A percentile compares a stretch with the other conserved stretches of the same genome.
These are phyloP conservation scores for Wickerhamomyces sp. DNA, from an alignment of 1,139 yeast species.

Conservation along the genomic window DNA sequence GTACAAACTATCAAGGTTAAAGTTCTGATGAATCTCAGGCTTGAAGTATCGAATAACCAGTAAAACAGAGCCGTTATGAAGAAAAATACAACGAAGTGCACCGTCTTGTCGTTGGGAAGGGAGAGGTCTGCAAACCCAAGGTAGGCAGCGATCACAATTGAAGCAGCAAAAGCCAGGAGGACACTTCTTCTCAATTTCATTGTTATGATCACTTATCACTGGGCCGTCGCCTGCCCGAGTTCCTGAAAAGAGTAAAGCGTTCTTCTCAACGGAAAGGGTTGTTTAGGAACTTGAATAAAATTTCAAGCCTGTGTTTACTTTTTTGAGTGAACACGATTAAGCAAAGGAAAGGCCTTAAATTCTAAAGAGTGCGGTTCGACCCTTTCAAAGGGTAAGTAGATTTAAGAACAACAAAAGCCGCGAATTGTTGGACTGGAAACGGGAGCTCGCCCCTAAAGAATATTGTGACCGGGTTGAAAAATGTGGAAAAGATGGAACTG, in stretches of 20 bases:
- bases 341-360: too few relatives aligned
- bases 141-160: conserved; percentile 26
- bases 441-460: background rate
- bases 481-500: background rate
- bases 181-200: conserved; percentile 21
- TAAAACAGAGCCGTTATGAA: conserved; percentile 46
- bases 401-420: background rate
- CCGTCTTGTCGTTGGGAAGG: conserved; percentile 44
- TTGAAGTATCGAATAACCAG: conserved; percentile 36
- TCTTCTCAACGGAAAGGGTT: background rate
- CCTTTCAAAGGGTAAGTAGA: too few relatives aligned
- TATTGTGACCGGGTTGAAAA: background rate
- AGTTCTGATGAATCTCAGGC: conserved; percentile 30
- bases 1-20: conserved; percentile 41
- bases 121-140: conserved; percentile 43
- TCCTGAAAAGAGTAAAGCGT: conserved; percentile 5
- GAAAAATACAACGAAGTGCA: conserved; percentile 45
- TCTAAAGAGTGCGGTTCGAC: too few relatives aligned
- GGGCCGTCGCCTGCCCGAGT: background rate
- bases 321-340: too few relatives aligned
- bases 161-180: conserved; percentile 20
- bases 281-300: too few relatives aligned
- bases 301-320: too few relatives aligned
- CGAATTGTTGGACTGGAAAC: background rate
- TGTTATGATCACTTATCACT: too few relatives aligned